Conservation (phyloP, 148 eudicot species). For the Chenopodium album region DNA sequence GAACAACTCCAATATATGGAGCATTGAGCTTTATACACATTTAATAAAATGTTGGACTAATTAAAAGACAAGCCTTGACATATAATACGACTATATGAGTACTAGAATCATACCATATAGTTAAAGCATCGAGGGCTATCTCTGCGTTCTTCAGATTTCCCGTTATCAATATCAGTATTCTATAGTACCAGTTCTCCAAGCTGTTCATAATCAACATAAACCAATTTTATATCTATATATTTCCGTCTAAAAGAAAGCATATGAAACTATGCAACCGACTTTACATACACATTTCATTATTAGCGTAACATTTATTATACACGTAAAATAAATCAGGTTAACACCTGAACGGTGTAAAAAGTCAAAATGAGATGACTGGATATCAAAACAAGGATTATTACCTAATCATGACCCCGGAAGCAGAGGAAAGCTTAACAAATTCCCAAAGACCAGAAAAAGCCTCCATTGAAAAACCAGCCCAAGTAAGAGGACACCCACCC, state of each 20-base stretch:
- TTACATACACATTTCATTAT: too few species aligned
- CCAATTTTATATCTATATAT: too few species aligned
- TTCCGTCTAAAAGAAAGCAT: too few species aligned
- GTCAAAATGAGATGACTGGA: too few species aligned
- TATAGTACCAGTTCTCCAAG: constrained; percentile 72
- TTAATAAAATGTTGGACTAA: too few species aligned
- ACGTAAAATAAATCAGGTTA: too few species aligned
- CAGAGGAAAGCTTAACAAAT: constrained; percentile 45
- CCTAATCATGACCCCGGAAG: constrained; percentile 65
- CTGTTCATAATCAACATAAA: constrained; percentile 21
- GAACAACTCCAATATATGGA: too few species aligned
- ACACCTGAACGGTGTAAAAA: too few species aligned
- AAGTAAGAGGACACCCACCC: constrained; percentile 51
- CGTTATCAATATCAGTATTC: constrained; percentile 48
- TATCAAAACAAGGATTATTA: neutral
- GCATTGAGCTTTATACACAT: too few species aligned
- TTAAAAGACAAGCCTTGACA: too few species aligned
- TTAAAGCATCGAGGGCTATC: constrained; percentile 57
- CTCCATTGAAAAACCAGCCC: constrained; percentile 54
- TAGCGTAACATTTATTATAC: too few species aligned
- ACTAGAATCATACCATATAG: constrained; percentile 41
- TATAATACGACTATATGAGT: neutral
- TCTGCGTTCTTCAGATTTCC: constrained; percentile 58
- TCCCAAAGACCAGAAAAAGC: constrained; percentile 57
- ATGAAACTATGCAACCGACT: too few species aligned